phyloP scores from a whole-genome alignment of 2,329 filamentous ascomycete species.

The Beauveria caledonica region DNA sequence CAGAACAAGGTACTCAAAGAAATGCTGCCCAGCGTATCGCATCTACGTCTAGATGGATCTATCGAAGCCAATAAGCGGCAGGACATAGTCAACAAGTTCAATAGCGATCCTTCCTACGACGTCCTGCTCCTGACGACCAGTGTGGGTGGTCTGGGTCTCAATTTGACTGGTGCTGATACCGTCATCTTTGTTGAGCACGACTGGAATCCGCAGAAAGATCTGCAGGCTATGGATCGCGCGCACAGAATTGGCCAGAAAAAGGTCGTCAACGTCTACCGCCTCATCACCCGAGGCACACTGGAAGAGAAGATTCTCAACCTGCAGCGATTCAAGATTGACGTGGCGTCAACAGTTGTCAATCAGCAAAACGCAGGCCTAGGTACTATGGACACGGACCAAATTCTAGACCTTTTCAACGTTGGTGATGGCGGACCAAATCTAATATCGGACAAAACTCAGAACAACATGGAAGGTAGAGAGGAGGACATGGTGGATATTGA shows the following conservation, averaged over 20 bases:
- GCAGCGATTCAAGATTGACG: slow-evolving; percentile 98
- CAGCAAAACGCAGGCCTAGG: slow-evolving; percentile 92
- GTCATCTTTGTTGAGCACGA: slow-evolving; percentile 99
- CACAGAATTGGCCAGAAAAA: slow-evolving; percentile 99
- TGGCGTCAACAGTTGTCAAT: slow-evolving; percentile 95
- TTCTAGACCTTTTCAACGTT: slow-evolving; percentile 91
- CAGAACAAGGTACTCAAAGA: slow-evolving; percentile 86
- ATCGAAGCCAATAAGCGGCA: slow-evolving; percentile 91
- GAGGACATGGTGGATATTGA: slow-evolving; percentile 91
- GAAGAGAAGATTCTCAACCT: slow-evolving; percentile 98
- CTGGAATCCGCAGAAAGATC: slow-evolving; percentile 98
- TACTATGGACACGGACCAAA: slow-evolving; percentile 98
- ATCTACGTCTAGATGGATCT: slow-evolving; percentile 84
- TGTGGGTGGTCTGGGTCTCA: slow-evolving; percentile 88
- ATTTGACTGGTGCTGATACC: slow-evolving; percentile 92
- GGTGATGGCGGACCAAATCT: slow-evolving; percentile 66
- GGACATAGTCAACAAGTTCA: slow-evolving; percentile 98
- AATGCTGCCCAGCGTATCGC: slow-evolving; percentile 87
- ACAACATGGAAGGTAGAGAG: slow-evolving; percentile 53
- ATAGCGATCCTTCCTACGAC: slow-evolving; percentile 94
- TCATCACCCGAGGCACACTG: slow-evolving; percentile 90
- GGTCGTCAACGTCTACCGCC: slow-evolving; percentile 95
- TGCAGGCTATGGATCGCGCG: slow-evolving; percentile 97
- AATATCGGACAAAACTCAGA: slow-evolving; percentile 52
- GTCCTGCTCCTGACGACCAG: slow-evolving; percentile 88